These are phyloP conservation scores for Hysterangium stoloniferum DNA, from an alignment of 768 basidiomycete species.

Conservation along the genomic window DNA sequence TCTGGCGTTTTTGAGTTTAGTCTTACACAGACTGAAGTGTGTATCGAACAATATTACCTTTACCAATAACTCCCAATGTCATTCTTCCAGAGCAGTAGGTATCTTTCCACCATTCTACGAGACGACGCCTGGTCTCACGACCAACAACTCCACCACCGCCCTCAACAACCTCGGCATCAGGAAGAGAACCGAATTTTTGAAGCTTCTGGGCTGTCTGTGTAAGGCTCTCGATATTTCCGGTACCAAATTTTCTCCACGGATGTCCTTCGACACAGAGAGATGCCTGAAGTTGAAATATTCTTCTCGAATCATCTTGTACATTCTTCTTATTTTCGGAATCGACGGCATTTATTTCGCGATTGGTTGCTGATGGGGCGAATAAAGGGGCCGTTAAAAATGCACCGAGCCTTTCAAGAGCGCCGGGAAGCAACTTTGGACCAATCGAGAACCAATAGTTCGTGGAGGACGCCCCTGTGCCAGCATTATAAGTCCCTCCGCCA, in stretches of 20 bases:
- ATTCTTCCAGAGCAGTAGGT: slow-evolving; percentile 82
- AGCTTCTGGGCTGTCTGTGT: slow-evolving; percentile 51
- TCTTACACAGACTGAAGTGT: neutral
- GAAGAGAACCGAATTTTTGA: slow-evolving; percentile 23
- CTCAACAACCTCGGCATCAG: slow-evolving; percentile 35
- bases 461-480: slow-evolving; percentile 85
- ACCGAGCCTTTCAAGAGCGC: slow-evolving; percentile 70
- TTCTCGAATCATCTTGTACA: slow-evolving; percentile 81
- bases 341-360: slow-evolving; percentile 89
- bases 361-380: slow-evolving; percentile 78
- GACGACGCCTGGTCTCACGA: slow-evolving; percentile 66
- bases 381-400: slow-evolving; percentile 92
- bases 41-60: slow-evolving; percentile 40
- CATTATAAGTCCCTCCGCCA: slow-evolving; percentile 74
- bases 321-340: slow-evolving; percentile 98
- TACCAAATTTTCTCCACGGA: slow-evolving; percentile 88
- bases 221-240: slow-evolving; percentile 71
- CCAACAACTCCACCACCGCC: slow-evolving; percentile 74
- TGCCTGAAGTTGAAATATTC: slow-evolving; percentile 94
- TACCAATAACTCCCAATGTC: slow-evolving; percentile 72
- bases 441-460: slow-evolving; percentile 86
- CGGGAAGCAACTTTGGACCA: slow-evolving; percentile 50
- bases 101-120: slow-evolving; percentile 78
- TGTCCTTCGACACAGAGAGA: slow-evolving; percentile 72
- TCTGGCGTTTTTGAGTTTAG: slow-evolving; percentile 35